Conservation (phyloP, 1,284 basidiomycete species). For the Trametes hirsuta region DNA sequence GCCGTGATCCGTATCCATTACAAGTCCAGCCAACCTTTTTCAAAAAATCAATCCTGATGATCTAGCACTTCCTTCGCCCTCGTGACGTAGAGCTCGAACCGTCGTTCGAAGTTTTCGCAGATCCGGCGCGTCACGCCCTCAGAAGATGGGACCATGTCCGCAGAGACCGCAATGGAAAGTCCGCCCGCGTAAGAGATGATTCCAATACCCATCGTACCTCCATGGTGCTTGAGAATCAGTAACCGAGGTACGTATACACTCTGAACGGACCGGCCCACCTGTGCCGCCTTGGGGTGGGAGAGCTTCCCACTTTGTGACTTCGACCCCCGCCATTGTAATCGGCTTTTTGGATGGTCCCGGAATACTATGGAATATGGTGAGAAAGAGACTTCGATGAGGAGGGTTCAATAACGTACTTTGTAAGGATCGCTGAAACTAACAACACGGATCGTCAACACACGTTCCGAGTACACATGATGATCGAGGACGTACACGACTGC, state of each 20-base stretch:
- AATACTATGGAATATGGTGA: constrained; percentile 20
- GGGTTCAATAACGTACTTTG: constrained; percentile 25
- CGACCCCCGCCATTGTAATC: constrained; percentile 31
- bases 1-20: no score
- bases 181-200: constrained; percentile 37
- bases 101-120: constrained; percentile 31
- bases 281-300: constrained; percentile 37
- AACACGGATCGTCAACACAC: neutral
- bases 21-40: no score
- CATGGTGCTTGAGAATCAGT: no score
- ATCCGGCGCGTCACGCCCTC: constrained; percentile 28
- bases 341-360: constrained; percentile 33
- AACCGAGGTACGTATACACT: no score
- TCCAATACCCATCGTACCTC: constrained; percentile 34
- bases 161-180: constrained; percentile 31
- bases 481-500: constrained; percentile 28
- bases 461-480: neutral
- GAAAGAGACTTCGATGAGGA: neutral
- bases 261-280: constrained; percentile 5
- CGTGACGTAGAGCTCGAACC: constrained; percentile 31
- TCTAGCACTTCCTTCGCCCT: constrained; percentile 30
- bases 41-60: constrained; percentile 21
- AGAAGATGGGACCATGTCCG: constrained; percentile 29
- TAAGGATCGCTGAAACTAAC: constrained; percentile 30
- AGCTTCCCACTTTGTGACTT: constrained; percentile 34